Conservation (phyloP, 768 basidiomycete genomes). For the Gymnopilus dilepis region DNA sequence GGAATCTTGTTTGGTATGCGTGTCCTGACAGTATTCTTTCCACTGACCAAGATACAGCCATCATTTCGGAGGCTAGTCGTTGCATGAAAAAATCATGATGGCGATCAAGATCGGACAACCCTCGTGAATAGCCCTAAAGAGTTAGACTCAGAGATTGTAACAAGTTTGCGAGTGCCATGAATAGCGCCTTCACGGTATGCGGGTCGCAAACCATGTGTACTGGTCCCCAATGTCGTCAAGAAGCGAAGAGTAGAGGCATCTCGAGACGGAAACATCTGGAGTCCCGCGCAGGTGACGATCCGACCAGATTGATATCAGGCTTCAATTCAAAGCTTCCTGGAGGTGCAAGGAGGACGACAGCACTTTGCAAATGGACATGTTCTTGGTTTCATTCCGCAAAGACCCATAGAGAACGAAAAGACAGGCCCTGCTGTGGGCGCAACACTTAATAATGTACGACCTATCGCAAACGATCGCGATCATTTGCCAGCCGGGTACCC, state of each 20-base stretch:
- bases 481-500: not conserved
- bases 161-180: not conserved
- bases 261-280: not conserved
- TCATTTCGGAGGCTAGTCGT: not conserved
- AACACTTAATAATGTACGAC: not conserved
- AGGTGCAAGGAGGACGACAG: not conserved
- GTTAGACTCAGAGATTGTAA: slow-evolving; percentile 1
- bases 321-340: not conserved
- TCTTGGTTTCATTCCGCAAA: slow-evolving; percentile 4
- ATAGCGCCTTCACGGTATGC: not conserved
- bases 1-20: not conserved
- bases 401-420: not conserved
- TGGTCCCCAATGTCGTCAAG: not conserved
- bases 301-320: not conserved
- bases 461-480: not conserved
- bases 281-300: not conserved
- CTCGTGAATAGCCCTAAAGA: slow-evolving; percentile 6
- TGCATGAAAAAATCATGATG: not conserved
- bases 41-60: not conserved
- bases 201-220: not conserved
- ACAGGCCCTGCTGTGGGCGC: not conserved
- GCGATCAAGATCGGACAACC: slow-evolving; percentile 5
- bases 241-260: not conserved
- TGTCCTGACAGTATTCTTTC: not conserved
- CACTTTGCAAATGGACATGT: not conserved